Conservation (phyloP, 495 filamentous ascomycete genomes). For the Talaromyces adpressus region DNA sequence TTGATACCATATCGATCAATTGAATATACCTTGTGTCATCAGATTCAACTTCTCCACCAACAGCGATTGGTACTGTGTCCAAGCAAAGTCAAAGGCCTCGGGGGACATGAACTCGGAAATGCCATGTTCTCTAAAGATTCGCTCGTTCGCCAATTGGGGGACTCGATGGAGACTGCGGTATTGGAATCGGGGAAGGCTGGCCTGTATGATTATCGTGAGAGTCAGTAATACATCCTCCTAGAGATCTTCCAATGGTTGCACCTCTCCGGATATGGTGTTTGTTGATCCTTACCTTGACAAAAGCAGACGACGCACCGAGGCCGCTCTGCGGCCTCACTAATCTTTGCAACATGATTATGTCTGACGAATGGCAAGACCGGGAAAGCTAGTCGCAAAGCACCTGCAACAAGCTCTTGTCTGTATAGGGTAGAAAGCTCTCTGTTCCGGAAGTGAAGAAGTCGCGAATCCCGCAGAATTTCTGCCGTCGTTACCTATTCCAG, state of each 20-base stretch:
- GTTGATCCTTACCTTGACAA: constrained; percentile 22
- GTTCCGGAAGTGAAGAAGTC: not conserved
- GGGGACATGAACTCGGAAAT: constrained; percentile 60
- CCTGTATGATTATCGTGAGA: constrained; percentile 23
- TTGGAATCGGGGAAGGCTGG: constrained; percentile 36
- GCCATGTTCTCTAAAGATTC: constrained; percentile 46
- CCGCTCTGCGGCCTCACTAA: constrained; percentile 43
- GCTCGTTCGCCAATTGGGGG: constrained; percentile 51
- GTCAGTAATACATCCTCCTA: constrained; percentile 14
- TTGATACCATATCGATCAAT: not conserved
- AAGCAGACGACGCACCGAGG: constrained; percentile 35
- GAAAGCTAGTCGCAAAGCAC: not conserved
- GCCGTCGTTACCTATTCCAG: not conserved
- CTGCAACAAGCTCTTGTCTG: constrained; percentile 5
- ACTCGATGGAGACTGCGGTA: constrained; percentile 45
- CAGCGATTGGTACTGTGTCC: constrained; percentile 72
- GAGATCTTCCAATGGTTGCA: not conserved
- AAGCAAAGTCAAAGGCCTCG: constrained; percentile 63
- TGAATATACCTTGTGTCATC: constrained; percentile 51
- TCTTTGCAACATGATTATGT: constrained; percentile 43
- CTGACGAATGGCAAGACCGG: not conserved
- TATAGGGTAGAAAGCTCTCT: not conserved
- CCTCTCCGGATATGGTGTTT: not conserved
- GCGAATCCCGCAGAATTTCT: constrained; percentile 8
- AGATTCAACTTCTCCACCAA: constrained; percentile 69